phyloP scores from a whole-genome alignment of 768 basidiomycete genomes.

The Collybiopsis luxurians region DNA sequence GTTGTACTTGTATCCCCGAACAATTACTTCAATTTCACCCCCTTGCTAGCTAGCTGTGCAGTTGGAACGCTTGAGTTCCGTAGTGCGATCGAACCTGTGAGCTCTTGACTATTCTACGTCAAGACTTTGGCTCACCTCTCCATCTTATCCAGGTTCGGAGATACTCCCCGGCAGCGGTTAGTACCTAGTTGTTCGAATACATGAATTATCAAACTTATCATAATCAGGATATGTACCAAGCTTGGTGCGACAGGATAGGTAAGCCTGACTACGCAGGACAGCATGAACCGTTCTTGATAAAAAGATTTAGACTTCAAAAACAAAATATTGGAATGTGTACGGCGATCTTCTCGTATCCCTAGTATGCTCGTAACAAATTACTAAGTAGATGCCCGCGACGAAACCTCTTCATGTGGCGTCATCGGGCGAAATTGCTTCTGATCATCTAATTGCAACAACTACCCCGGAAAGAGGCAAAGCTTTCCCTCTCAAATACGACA shows the following conservation, averaged over 20 bases:
- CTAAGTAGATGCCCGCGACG: slow-evolving; percentile 65
- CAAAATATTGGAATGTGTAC: slow-evolving; percentile 58
- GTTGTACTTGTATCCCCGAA: slow-evolving; percentile 66
- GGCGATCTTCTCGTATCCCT: slow-evolving; percentile 13
- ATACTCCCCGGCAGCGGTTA: slow-evolving; percentile 54
- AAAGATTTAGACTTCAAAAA: slow-evolving; percentile 51
- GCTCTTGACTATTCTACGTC: slow-evolving; percentile 20
- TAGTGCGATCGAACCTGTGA: slow-evolving; percentile 76
- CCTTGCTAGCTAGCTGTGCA: slow-evolving; percentile 65
- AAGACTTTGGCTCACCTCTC: neutral
- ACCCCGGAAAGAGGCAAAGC: slow-evolving; percentile 24
- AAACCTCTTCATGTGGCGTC: slow-evolving; percentile 28
- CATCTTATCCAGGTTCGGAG: slow-evolving; percentile 42
- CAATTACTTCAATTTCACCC: slow-evolving; percentile 67
- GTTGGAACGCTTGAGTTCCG: slow-evolving; percentile 86
- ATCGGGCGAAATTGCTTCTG: slow-evolving; percentile 19
- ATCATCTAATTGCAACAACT: slow-evolving; percentile 14
- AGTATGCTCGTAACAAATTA: neutral
- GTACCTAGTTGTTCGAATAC: slow-evolving; percentile 11
- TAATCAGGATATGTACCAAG: slow-evolving; percentile 59
- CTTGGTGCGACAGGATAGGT: slow-evolving; percentile 77
- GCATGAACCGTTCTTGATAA: neutral
- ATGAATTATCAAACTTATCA: neutral
- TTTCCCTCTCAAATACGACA: slow-evolving; percentile 72
- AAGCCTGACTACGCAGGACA: slow-evolving; percentile 9